Conservation (phyloP, 108 stramenopile genomes). For the Nitzschia sp. region DNA sequence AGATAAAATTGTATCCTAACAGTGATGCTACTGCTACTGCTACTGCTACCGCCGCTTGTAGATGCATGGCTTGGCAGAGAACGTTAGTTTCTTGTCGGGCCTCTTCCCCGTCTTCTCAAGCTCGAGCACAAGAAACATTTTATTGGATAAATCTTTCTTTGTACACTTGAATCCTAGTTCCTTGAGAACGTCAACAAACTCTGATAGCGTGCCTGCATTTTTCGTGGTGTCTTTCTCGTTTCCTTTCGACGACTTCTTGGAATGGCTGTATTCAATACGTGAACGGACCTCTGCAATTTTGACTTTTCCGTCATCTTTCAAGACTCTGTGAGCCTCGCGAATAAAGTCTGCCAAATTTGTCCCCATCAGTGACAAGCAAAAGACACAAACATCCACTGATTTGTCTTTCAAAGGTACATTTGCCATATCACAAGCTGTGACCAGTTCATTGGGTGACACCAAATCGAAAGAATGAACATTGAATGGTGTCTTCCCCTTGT, state of each 20-base stretch:
- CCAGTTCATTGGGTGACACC: conserved; percentile 78
- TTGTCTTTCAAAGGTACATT: conserved; percentile 85
- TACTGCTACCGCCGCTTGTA: conserved; percentile 77
- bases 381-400: conserved; percentile 93
- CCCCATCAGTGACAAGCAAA: conserved; percentile 98
- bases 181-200: conserved; percentile 70
- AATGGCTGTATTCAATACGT: conserved; percentile 78
- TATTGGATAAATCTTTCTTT: conserved; percentile 79
- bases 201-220: conserved; percentile 47
- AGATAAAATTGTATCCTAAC: neutral
- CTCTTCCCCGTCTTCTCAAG: conserved; percentile 74
- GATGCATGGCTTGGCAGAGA: conserved; percentile 85
- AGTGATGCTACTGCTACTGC: neutral
- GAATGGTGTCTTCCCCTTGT: conserved; percentile 29
- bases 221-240: conserved; percentile 18
- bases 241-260: conserved; percentile 27
- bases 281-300: conserved; percentile 95
- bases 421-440: conserved; percentile 97
- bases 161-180: conserved; percentile 72
- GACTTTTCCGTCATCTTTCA: conserved; percentile 80
- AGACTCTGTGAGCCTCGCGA: conserved; percentile 90
- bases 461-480: conserved; percentile 96
- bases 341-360: conserved; percentile 94
- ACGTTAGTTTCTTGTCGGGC: conserved; percentile 59
- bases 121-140: conserved; percentile 92